These are phyloP conservation scores for Chaetothyriales sp. DNA, from an alignment of 2,329 filamentous ascomycete genomes.

Conservation along the genomic window DNA sequence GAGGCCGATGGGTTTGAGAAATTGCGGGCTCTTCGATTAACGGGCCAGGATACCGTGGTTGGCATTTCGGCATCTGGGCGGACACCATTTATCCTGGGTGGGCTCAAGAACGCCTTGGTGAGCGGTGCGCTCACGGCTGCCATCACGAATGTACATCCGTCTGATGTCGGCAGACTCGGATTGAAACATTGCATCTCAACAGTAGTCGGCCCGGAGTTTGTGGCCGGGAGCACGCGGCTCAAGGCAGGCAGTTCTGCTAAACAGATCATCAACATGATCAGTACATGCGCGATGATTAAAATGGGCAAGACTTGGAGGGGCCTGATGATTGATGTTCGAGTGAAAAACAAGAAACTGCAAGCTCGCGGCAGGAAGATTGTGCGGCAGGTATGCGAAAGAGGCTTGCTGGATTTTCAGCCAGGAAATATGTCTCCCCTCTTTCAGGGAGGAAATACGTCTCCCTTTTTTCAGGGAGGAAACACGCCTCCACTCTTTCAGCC, in stretches of 20 bases:
- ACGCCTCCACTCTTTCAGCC: slow-evolving; percentile 2
- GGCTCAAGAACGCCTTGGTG: slow-evolving; percentile 24
- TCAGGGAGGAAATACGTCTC: slow-evolving; percentile 5
- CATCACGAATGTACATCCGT: slow-evolving; percentile 27
- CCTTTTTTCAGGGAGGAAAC: slow-evolving; percentile 6
- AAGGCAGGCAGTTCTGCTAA: slow-evolving; percentile 36
- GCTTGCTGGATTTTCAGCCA: too few relatives aligned
- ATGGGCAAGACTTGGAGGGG: slow-evolving; percentile 32
- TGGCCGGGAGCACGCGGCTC: slow-evolving; percentile 34
- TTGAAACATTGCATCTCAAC: slow-evolving; percentile 24
- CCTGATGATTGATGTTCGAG: slow-evolving; percentile 28
- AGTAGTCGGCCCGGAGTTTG: slow-evolving; percentile 32
- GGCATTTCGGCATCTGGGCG: slow-evolving; percentile 33
- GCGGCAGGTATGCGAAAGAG: slow-evolving; percentile 16
- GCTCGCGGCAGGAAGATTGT: slow-evolving; percentile 25
- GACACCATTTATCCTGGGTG: slow-evolving; percentile 31
- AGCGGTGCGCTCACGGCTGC: slow-evolving; percentile 27
- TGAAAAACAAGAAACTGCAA: slow-evolving; percentile 28
- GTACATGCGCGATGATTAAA: slow-evolving; percentile 30
- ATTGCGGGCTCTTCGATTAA: slow-evolving; percentile 21
- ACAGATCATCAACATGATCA: slow-evolving; percentile 33
- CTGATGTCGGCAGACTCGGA: slow-evolving; percentile 20
- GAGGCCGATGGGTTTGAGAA: slow-evolving; percentile 21
- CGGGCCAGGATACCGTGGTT: slow-evolving; percentile 26
- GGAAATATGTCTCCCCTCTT: not conserved